Evolutionary conservation across 2,329 filamentous ascomycete genomes (phyloP).

Genomic region (Penicillium sp.): DNA sequence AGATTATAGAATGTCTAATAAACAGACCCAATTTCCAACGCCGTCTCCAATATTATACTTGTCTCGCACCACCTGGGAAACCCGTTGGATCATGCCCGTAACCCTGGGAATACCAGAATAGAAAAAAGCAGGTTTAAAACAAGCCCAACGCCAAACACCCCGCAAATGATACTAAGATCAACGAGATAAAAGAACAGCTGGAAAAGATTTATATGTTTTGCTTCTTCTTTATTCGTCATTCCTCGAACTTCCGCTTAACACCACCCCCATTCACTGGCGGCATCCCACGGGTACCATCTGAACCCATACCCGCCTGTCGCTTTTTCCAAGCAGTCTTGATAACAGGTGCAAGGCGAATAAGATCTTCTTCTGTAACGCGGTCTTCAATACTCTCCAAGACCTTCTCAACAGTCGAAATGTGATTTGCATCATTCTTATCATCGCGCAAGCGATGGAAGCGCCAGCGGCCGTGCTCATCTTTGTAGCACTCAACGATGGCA

Average conservation of each 20-base stretch:
- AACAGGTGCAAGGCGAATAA: conserved; percentile 65
- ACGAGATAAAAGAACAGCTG: neutral
- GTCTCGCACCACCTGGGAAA: too few relatives aligned
- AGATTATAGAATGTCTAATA: too few relatives aligned
- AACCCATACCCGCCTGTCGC: conserved; percentile 45
- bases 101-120: neutral
- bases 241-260: conserved; percentile 44
- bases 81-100: too few relatives aligned
- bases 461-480: conserved; percentile 75
- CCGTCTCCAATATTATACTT: too few relatives aligned
- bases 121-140: neutral
- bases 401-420: conserved; percentile 77
- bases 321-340: conserved; percentile 82
- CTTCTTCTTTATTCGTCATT: conserved; percentile 22
- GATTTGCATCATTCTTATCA: conserved; percentile 89
- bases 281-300: conserved; percentile 24
- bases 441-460: conserved; percentile 86
- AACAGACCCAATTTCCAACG: too few relatives aligned
- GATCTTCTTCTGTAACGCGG: conserved; percentile 76
- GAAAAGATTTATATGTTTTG: neutral
- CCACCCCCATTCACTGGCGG: conserved; percentile 35
- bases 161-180: conserved; percentile 13
- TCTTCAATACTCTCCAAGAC: conserved; percentile 90
- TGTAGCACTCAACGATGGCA: conserved; percentile 84
- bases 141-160: conserved; percentile 19